Conservation (phyloP, 345 rosid species). For the Syzygium jambos region DNA sequence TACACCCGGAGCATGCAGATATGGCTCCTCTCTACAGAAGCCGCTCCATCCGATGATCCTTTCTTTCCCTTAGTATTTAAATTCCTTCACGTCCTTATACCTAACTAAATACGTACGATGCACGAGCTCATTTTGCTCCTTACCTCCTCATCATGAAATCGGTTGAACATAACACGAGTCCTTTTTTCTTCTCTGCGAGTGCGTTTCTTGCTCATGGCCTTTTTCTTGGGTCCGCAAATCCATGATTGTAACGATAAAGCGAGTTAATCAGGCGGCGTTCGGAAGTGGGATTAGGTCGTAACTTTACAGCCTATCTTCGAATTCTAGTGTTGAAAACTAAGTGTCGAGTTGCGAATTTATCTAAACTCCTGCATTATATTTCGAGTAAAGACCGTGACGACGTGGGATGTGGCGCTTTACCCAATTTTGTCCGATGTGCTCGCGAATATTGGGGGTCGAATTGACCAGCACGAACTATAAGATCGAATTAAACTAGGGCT, state of each 20-base stretch:
- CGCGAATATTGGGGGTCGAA: background rate
- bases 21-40: background rate
- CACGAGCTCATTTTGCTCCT: background rate
- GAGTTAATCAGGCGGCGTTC: background rate
- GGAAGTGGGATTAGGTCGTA: background rate
- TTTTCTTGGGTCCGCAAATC: background rate
- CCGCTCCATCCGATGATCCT: background rate
- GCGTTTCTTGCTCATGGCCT: background rate
- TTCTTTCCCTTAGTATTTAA: background rate
- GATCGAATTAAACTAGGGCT: background rate
- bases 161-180: background rate
- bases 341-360: background rate
- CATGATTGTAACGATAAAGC: background rate
- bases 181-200: background rate
- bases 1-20: background rate
- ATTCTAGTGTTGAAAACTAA: background rate
- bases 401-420: background rate
- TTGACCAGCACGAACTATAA: background rate
- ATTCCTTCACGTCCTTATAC: background rate
- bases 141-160: background rate
- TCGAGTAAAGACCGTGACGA: background rate
- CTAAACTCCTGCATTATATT: background rate
- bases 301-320: background rate
- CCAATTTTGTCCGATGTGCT: background rate
- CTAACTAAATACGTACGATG: background rate